Percentiles rank a stretch among this genome's conserved stretches.
Evolutionary conservation across 257 asterid genomes (phyloP).

Genomic region (Solanum phureja): DNA sequence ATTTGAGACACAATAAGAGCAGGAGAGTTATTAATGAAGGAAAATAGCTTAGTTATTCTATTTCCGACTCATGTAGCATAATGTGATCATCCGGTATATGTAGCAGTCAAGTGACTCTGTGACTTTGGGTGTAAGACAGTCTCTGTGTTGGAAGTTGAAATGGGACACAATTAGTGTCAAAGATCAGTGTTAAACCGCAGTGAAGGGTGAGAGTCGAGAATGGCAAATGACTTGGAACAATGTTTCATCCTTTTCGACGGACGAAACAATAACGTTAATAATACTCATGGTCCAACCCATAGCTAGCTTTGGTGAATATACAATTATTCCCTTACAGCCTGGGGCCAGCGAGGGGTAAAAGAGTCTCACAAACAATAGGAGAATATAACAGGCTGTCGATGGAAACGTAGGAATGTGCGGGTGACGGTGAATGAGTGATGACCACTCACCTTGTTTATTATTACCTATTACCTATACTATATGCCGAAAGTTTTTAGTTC

Average conservation of each 20-base stretch:
- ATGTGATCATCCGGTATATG: not conserved
- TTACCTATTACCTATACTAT: not conserved
- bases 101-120: not conserved
- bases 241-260: not conserved
- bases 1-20: not conserved
- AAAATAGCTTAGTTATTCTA: not conserved
- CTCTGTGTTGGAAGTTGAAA: not conserved
- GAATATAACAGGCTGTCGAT: slow-evolving; percentile 6
- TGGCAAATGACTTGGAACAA: not conserved
- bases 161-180: no score
- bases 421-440: slow-evolving; percentile 6
- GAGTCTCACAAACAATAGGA: not conserved
- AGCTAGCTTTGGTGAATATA: not conserved
- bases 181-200: not conserved
- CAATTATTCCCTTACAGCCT: not conserved
- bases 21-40: not conserved
- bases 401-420: not conserved
- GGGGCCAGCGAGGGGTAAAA: not conserved
- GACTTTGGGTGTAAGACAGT: not conserved
- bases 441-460: not conserved
- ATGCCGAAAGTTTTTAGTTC: not conserved
- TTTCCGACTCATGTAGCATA: not conserved
- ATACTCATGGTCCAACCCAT: not conserved
- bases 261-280: not conserved
- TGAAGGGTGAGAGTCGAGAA: not conserved